Percentiles rank a stretch among this genome's conserved stretches.
Conservation (phyloP, 192 early-diverging fungal species). For the Linnemannia exigua region DNA sequence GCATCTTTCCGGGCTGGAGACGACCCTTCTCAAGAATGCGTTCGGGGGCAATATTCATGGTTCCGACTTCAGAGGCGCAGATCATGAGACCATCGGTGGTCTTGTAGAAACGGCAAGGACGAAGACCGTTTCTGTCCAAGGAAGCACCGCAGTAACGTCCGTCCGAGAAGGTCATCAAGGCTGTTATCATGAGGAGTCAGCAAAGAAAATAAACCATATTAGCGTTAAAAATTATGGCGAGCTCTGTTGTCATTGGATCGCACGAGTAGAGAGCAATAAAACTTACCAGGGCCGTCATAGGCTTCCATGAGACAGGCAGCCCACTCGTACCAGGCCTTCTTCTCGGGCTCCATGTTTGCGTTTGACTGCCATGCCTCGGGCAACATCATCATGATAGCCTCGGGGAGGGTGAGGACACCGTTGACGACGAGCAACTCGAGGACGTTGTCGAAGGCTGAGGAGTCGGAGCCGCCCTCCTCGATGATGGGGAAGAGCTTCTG, state of each 20-base stretch:
- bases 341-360: constrained; percentile 84
- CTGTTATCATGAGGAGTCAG: constrained; percentile 3
- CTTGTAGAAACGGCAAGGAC: constrained; percentile 98
- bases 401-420: constrained; percentile 90
- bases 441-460: constrained; percentile 97
- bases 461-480: constrained; percentile 96
- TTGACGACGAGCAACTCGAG: constrained; percentile 95
- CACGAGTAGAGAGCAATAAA: background rate
- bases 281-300: constrained; percentile 92
- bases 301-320: constrained; percentile 98
- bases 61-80: constrained; percentile 97
- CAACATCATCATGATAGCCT: constrained; percentile 99
- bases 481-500: constrained; percentile 93
- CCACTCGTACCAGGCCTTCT: constrained; percentile 98
- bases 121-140: constrained; percentile 97
- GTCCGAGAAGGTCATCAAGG: constrained; percentile 97
- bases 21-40: constrained; percentile 91
- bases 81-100: constrained; percentile 96
- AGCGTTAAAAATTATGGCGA: background rate
- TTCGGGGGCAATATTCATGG: constrained; percentile 85
- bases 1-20: constrained; percentile 96
- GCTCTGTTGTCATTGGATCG: background rate
- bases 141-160: constrained; percentile 98
- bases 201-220: background rate
- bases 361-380: constrained; percentile 99